These are phyloP conservation scores for Allium cepa DNA, from an alignment of 106 monocot species.

Conservation along the genomic window DNA sequence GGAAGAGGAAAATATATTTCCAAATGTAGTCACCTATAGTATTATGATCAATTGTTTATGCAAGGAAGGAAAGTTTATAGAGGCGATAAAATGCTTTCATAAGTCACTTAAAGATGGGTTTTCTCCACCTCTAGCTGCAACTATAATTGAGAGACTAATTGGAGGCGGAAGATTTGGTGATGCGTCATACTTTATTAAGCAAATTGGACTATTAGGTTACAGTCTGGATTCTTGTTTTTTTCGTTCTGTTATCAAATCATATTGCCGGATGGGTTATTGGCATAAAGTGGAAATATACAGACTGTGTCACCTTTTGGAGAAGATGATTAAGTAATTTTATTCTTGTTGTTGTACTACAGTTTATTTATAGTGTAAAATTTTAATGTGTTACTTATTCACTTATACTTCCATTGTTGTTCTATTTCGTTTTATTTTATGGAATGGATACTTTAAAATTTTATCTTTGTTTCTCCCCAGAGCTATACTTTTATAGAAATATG, in stretches of 20 bases:
- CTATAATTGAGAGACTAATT: constrained; percentile 18
- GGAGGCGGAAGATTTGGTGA: constrained; percentile 15
- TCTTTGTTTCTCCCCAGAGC: too few species aligned
- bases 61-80: constrained; percentile 22
- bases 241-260: constrained; percentile 24
- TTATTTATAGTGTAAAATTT: too few species aligned
- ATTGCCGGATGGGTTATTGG: constrained; percentile 45
- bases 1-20: constrained; percentile 26
- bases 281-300: constrained; percentile 17
- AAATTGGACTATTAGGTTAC: constrained; percentile 15
- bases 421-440: too few species aligned
- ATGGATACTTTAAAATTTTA: too few species aligned
- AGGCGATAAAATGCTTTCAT: constrained; percentile 28
- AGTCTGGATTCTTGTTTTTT: constrained; percentile 15
- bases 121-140: constrained; percentile 8
- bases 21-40: constrained; percentile 37
- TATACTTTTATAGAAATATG: too few species aligned
- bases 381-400: too few species aligned
- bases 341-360: too few species aligned
- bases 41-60: constrained; percentile 39
- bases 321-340: constrained; percentile 24
- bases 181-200: constrained; percentile 18
- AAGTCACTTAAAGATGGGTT: constrained; percentile 22
- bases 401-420: too few species aligned
- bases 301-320: constrained; percentile 34